A percentile compares a stretch with the other conserved stretches of the same genome.
Conservation (phyloP, 2,329 filamentous ascomycete genomes). For the Colletotrichum magnum region DNA sequence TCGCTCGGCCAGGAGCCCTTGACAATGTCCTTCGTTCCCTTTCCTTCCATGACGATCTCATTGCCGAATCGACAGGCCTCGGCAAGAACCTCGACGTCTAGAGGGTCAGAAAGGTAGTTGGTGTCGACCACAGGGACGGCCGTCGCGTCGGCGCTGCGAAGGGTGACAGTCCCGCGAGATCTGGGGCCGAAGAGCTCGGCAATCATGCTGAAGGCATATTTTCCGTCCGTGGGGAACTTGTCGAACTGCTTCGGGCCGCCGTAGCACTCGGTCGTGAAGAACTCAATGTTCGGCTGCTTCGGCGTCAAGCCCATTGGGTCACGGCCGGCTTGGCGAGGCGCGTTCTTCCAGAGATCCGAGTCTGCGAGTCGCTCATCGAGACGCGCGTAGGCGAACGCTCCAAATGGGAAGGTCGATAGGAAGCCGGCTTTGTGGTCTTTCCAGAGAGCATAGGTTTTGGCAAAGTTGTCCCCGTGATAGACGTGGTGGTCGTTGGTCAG, state of each 20-base stretch:
- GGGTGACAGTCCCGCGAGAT: conserved; percentile 68
- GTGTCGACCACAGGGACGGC: conserved; percentile 71
- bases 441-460: conserved; percentile 67
- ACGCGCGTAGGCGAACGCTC: conserved; percentile 73
- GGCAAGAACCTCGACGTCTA: conserved; percentile 71
- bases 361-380: conserved; percentile 71
- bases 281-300: conserved; percentile 72
- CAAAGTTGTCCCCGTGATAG: conserved; percentile 67
- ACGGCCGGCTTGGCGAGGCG: conserved; percentile 62
- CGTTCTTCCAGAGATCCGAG: conserved; percentile 67
- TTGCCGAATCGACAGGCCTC: conserved; percentile 72
- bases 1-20: conserved; percentile 72
- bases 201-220: conserved; percentile 71
- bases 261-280: conserved; percentile 75
- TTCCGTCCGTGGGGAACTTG: conserved; percentile 65
- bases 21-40: conserved; percentile 70
- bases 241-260: conserved; percentile 71
- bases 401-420: conserved; percentile 74
- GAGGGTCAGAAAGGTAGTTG: conserved; percentile 69
- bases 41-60: conserved; percentile 70
- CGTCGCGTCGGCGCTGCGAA: conserved; percentile 62
- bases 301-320: conserved; percentile 74
- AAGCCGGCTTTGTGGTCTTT: conserved; percentile 71
- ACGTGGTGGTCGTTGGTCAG: conserved; percentile 68
- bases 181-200: conserved; percentile 70